Evolutionary conservation across 169 alveolate species (phyloP), one percentile per base, ranked within the genome.

Genomic region (Babesia ovata): DNA sequence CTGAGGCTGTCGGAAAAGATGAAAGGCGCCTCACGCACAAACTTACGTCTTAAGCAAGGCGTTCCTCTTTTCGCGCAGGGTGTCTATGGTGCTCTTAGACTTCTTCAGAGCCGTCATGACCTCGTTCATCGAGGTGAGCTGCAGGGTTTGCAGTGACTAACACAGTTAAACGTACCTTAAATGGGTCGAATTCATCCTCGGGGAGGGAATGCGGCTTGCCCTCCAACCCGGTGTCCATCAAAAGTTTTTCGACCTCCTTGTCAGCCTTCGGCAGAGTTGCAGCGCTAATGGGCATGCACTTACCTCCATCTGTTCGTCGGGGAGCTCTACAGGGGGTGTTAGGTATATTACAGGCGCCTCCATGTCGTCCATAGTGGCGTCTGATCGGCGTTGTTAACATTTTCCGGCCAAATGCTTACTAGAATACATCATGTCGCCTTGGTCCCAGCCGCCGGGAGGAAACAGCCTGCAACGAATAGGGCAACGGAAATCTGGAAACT

Each of bases 311-410:
- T 82, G 85, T 12, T 71, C 79, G 26, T 66, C 72, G 8, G 89
- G 89, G 11, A 74, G 62, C 13, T 74, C 50, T 16, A 63, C 46
- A 16, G 89, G 89, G 14, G 85, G 84, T 0, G 71, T 74, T 2
- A 82, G 46, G 58, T 59, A 73, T 33, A 82, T 65, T 17, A 82
- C 89, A 0, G 89, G 89, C 8, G 89, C 89, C 29, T 82, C 89
- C 79, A 66, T 11, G 8, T 74, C 49, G 21, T 26, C 36, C 39
- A 22, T 17, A 82, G 21, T 0, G 39, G 53, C 26, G 19, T 61
- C 70, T 61, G 45, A 10, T 16, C 22, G 19, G 42, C 19, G 13
- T 17, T 19, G 17, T 16, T 6, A 1, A 17, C 26, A 36, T n/a
- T 7, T 17, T 39, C 2, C 42, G 1, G 14, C 2, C 10, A 6